Evolutionary conservation across 75 land plant species (phyloP), one percentile per base, ranked within the genome.

Genomic region (Cunninghamia lanceolata): DNA sequence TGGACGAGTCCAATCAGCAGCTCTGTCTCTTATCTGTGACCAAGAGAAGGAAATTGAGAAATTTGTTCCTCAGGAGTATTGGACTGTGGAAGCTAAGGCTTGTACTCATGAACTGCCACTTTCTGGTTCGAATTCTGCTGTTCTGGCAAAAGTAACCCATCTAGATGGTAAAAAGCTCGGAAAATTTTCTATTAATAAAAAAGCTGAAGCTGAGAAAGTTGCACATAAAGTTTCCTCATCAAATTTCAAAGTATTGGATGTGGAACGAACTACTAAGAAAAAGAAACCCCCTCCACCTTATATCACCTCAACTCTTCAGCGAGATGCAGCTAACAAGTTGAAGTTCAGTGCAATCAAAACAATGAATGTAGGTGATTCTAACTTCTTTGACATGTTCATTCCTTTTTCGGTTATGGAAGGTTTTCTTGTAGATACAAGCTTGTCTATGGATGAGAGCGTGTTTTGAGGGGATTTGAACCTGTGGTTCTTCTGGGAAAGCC

Each of bases 1-100:
- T 86, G 99, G 99, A 13, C 90, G 99, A 56, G 99, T 98, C 73
- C 99, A 98, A 80, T 97, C 99, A 83, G 99, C 97, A 73, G 99
- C 99, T 40, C 87, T 98, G 30, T 88, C 93, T 84, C 93, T 98
- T 34, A 85, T 98, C 56, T 94, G 97, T 93, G 99, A 98, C 45
- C 88, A 98, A 56, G 99, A 98, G 84, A 92, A 86, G 87, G 99
- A 97, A 86, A 94, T 97, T 82, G 98, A 95, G 86, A 87, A 87
- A 32, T 98, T 98, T 84, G 86, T 88, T 42, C 86, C 92, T n/a
- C 93, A 91, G 86, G 99, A 97, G 80, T 97, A 95, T 91, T 98
- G 99, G 99, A 93, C 92, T 52, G 86, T 97, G 7, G 93, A 90
- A 28, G 94, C 89, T 56, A 83, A 84, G 36, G 91, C 91, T 78